These are phyloP conservation scores for Tephrocybe sp. DNA, from an alignment of 768 basidiomycete genomes.

Conservation along the genomic window DNA sequence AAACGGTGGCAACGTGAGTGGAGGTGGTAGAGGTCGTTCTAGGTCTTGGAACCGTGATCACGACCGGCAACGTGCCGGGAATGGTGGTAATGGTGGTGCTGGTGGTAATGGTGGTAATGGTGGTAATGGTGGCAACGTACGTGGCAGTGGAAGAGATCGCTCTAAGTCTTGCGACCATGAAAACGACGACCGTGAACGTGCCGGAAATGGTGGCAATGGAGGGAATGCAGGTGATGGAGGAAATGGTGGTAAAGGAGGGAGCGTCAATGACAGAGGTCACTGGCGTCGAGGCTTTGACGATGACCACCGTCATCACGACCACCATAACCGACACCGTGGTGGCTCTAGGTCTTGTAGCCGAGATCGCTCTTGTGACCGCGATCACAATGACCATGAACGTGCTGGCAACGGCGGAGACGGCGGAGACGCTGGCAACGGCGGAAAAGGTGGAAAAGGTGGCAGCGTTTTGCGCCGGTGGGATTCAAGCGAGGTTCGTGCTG, in stretches of 20 bases:
- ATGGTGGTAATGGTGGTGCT: not conserved
- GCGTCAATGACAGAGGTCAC: not conserved
- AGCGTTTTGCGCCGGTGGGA: not conserved
- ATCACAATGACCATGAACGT: not conserved
- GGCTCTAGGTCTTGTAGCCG: not conserved
- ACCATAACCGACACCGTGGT: not conserved
- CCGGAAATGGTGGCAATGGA: not conserved
- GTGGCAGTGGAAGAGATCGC: not conserved
- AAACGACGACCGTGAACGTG: not conserved
- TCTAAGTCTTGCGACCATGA: not conserved
- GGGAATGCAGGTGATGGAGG: conserved; percentile 1
- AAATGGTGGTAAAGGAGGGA: not conserved
- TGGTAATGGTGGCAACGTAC: not conserved
- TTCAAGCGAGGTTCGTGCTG: not conserved
- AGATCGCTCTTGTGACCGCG: not conserved
- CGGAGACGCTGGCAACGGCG: not conserved
- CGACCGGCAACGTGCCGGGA: not conserved
- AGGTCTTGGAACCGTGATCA: not conserved
- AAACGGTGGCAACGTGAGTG: not conserved
- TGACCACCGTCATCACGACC: not conserved
- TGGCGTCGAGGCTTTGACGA: not conserved
- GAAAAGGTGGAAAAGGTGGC: conserved; percentile 4
- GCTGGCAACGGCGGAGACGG: conserved; percentile 8
- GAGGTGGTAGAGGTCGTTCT: not conserved
- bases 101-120: not conserved